Conservation (phyloP, 1,139 yeast genomes). For the Yarrowia galli region DNA sequence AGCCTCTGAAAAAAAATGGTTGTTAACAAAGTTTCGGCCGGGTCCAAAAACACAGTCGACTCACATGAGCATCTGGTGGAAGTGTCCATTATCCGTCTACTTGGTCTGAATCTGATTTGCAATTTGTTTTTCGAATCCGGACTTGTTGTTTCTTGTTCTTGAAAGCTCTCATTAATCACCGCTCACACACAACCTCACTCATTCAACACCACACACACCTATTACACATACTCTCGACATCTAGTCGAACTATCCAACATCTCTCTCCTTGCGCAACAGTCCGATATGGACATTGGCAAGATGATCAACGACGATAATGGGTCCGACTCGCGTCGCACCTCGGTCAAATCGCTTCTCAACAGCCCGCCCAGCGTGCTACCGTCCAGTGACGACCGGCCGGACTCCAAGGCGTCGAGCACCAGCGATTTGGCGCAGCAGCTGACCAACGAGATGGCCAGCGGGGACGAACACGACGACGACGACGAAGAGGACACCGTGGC, state of each 20-base stretch:
- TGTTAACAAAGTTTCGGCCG: conserved; percentile 1
- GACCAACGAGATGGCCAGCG: conserved; percentile 42
- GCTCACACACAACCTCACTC: neutral
- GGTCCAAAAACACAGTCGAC: neutral
- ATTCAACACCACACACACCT: too few relatives aligned
- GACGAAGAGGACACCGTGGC: neutral
- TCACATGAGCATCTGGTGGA: conserved; percentile 9
- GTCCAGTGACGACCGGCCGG: conserved; percentile 8
- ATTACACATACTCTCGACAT: neutral
- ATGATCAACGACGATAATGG: conserved; percentile 25
- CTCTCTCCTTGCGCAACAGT: neutral
- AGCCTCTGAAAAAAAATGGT: neutral
- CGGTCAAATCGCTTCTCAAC: conserved; percentile 24
- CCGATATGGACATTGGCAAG: conserved; percentile 23
- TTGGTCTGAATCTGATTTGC: conserved; percentile 3
- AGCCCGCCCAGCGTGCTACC: conserved; percentile 15
- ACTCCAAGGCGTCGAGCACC: conserved; percentile 12
- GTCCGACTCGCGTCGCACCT: conserved; percentile 29
- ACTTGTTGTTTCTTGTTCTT: neutral
- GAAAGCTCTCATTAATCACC: neutral
- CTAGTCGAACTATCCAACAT: neutral
- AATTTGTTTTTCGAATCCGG: neutral
- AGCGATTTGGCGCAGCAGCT: conserved; percentile 14
- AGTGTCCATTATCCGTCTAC: neutral
- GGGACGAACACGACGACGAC: neutral